phyloP scores from a whole-genome alignment of 345 rosid species.

The Eutrema heterophyllum region DNA sequence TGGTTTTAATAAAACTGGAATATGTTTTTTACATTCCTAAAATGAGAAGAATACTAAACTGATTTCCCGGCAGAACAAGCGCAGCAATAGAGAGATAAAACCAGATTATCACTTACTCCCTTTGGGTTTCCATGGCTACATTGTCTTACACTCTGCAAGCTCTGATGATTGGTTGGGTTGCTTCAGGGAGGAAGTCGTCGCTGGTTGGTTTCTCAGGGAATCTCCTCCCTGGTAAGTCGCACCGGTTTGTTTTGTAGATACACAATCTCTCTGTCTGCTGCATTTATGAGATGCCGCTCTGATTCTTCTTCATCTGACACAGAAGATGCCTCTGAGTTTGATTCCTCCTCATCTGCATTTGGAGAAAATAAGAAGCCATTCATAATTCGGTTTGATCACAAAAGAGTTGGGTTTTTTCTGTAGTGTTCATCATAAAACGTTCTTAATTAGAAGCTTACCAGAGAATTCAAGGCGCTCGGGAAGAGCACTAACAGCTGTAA shows the following conservation, averaged over 20 bases:
- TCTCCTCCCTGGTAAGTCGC: constrained; percentile 50
- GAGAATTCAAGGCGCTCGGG: constrained; percentile 67
- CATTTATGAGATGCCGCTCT: constrained; percentile 61
- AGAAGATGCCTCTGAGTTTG: constrained; percentile 58
- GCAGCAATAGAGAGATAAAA: neutral
- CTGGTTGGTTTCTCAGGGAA: neutral
- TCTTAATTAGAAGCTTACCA: constrained; percentile 42
- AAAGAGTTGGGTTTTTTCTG: neutral
- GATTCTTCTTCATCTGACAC: constrained; percentile 49
- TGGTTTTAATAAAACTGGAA: constrained; percentile 1
- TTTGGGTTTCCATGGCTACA: neutral
- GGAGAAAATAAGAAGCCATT: neutral
- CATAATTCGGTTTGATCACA: neutral
- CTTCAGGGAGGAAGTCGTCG: neutral
- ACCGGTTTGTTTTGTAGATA: constrained; percentile 64
- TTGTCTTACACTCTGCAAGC: neutral
- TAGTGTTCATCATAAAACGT: neutral
- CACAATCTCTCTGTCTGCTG: constrained; percentile 56
- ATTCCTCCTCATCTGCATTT: constrained; percentile 46
- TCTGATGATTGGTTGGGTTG: constrained; percentile 4
- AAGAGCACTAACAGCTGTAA: constrained; percentile 69
- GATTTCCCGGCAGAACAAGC: neutral
- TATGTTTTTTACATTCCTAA: neutral
- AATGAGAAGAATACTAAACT: constrained; percentile 11
- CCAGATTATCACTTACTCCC: neutral